Conservation (phyloP, 352 stramenopile species). For the Globisporangium emineosum region DNA sequence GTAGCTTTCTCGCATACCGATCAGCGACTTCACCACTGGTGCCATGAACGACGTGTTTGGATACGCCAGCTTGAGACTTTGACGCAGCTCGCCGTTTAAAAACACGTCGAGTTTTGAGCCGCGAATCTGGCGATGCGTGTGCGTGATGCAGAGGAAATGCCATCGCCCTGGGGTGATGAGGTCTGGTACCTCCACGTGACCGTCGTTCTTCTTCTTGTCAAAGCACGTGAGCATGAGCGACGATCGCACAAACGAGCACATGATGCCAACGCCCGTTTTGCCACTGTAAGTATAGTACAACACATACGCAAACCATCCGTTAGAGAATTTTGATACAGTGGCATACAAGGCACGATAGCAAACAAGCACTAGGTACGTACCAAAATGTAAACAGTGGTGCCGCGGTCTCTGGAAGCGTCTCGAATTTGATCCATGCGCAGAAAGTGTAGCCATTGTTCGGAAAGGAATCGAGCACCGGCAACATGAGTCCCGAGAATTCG, state of each 20-base stretch:
- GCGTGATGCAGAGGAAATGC: constrained; percentile 82
- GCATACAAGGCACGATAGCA: not conserved
- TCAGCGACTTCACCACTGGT: constrained; percentile 72
- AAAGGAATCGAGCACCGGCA: constrained; percentile 70
- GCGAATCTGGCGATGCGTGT: constrained; percentile 82
- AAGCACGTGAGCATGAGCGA: constrained; percentile 80
- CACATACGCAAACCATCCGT: not conserved
- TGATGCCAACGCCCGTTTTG: constrained; percentile 74
- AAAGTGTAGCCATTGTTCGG: constrained; percentile 83
- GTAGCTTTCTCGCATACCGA: constrained; percentile 78
- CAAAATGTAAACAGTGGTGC: constrained; percentile 81
- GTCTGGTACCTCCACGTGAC: constrained; percentile 70
- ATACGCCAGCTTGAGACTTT: constrained; percentile 75
- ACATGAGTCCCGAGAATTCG: constrained; percentile 66
- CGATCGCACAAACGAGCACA: constrained; percentile 72
- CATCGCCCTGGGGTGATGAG: constrained; percentile 62
- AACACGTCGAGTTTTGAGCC: constrained; percentile 84
- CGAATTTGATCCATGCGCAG: constrained; percentile 84
- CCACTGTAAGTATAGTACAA: constrained; percentile 24
- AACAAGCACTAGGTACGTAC: constrained; percentile 19
- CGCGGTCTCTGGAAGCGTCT: constrained; percentile 62
- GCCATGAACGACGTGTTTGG: constrained; percentile 75
- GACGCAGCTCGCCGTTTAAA: constrained; percentile 66
- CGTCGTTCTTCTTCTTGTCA: constrained; percentile 86
- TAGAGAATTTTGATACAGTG: not conserved